Evolutionary conservation across 495 filamentous ascomycete genomes (phyloP).

Genomic region (Penicillium longicatenatum): DNA sequence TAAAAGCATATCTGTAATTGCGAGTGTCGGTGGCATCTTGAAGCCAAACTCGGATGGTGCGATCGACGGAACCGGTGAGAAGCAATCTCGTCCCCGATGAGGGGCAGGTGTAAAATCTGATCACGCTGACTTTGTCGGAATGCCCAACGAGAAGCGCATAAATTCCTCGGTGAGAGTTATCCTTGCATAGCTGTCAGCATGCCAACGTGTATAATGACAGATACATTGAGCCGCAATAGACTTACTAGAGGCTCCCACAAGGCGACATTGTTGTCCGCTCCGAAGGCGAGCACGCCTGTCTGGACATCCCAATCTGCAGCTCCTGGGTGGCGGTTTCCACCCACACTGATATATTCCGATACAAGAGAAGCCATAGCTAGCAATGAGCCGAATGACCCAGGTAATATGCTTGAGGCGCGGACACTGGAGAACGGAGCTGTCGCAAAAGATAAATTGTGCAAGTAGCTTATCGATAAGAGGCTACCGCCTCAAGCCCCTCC

Average conservation of each 20-base stretch:
- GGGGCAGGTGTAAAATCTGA: conserved; percentile 70
- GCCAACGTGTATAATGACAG: neutral
- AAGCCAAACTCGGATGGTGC: conserved; percentile 74
- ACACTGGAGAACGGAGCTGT: conserved; percentile 24
- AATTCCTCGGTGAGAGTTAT: conserved; percentile 58
- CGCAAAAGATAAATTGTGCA: conserved; percentile 28
- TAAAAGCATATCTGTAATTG: conserved; percentile 48
- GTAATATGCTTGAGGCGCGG: neutral
- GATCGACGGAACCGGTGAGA: conserved; percentile 81
- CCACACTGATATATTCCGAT: conserved; percentile 73
- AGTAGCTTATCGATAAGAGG: conserved; percentile 50
- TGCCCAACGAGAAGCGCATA: conserved; percentile 76
- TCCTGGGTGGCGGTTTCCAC: conserved; percentile 86
- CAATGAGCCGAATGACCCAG: neutral
- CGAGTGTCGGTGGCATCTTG: conserved; percentile 17
- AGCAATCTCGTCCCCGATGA: conserved; percentile 55
- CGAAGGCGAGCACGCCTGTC: conserved; percentile 78
- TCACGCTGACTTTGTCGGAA: conserved; percentile 76
- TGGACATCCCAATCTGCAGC: conserved; percentile 86
- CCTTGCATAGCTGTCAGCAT: conserved; percentile 34
- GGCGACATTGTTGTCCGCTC: conserved; percentile 84
- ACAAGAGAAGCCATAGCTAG: conserved; percentile 46
- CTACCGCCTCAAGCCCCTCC: conserved; percentile 23
- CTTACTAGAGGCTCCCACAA: conserved; percentile 84
- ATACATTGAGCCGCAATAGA: conserved; percentile 4